phyloP scores from a whole-genome alignment of 192 early-diverging fungal species.

The Backusella tarrabulga region DNA sequence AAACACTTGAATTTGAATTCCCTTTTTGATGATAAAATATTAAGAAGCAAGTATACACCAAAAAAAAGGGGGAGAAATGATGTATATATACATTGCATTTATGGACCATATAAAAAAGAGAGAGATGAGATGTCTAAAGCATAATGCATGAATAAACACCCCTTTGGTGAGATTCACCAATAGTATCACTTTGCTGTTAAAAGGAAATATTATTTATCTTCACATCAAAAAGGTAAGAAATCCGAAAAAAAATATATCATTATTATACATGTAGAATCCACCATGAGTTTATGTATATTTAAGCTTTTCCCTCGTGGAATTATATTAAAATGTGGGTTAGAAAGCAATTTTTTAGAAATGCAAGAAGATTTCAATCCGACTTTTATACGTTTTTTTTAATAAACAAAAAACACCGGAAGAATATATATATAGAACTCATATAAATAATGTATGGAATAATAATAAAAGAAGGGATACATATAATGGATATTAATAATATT shows the following conservation, averaged over 20 bases:
- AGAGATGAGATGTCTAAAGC: background rate
- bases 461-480: conserved; percentile 8
- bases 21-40: background rate
- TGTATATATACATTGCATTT: background rate
- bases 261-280: background rate
- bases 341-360: background rate
- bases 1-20: background rate
- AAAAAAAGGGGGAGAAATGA: background rate
- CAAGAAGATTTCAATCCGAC: background rate
- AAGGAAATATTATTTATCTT: background rate
- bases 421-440: conserved; percentile 7
- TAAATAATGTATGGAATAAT: conserved; percentile 1
- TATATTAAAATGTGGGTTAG: background rate
- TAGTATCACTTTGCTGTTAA: background rate
- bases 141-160: background rate
- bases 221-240: too few species aligned
- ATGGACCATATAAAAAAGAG: background rate
- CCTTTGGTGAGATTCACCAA: background rate
- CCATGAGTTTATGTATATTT: background rate
- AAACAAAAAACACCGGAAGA: background rate
- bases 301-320: background rate
- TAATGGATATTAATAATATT: background rate
- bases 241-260: background rate
- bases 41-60: background rate
- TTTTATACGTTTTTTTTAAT: background rate